Percentiles rank a stretch among this genome's conserved stretches.
phyloP scores from a whole-genome alignment of 352 stramenopile genomes.

The Globisporangium middletonii region DNA sequence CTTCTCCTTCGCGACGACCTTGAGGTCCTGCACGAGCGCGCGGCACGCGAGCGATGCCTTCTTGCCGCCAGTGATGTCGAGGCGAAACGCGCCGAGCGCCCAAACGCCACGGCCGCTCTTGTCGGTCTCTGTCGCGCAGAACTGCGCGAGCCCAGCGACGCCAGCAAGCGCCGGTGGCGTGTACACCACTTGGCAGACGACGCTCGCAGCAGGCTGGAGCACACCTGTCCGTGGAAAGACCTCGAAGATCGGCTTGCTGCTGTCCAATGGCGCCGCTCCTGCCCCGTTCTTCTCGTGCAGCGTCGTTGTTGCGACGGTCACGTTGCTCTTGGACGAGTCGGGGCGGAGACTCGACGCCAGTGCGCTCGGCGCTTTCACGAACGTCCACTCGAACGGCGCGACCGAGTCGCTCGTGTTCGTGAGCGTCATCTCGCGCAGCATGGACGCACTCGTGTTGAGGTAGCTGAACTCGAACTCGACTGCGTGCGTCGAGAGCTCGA shows the following conservation, averaged over 20 bases:
- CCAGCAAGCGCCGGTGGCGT: conserved; percentile 23
- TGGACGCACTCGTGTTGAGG: conserved; percentile 34
- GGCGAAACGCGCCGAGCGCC: conserved; percentile 39
- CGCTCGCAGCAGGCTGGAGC: conserved; percentile 23
- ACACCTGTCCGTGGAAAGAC: conserved; percentile 39
- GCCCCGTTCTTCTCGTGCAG: conserved; percentile 11
- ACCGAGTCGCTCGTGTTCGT: conserved; percentile 89
- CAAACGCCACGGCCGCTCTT: conserved; percentile 10
- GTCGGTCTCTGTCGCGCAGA: not conserved
- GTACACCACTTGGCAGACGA: conserved; percentile 51
- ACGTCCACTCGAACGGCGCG: conserved; percentile 81
- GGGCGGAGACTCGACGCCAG: conserved; percentile 14
- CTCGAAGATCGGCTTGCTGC: conserved; percentile 30
- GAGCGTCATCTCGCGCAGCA: conserved; percentile 63
- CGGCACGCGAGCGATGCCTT: conserved; percentile 38
- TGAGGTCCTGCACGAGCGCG: conserved; percentile 44
- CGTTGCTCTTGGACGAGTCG: conserved; percentile 60
- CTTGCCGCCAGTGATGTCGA: conserved; percentile 52
- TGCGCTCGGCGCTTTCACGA: conserved; percentile 12
- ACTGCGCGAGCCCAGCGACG: not conserved
- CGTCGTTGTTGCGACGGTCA: conserved; percentile 20
- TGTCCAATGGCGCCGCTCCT: not conserved
- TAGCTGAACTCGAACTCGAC: conserved; percentile 79
- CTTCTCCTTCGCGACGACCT: conserved; percentile 57
- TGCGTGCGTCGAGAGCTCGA: conserved; percentile 50